Base-by-base conservation (phyloP, 164 flowering plant genomes). In the Umbellularia californica region DNA sequence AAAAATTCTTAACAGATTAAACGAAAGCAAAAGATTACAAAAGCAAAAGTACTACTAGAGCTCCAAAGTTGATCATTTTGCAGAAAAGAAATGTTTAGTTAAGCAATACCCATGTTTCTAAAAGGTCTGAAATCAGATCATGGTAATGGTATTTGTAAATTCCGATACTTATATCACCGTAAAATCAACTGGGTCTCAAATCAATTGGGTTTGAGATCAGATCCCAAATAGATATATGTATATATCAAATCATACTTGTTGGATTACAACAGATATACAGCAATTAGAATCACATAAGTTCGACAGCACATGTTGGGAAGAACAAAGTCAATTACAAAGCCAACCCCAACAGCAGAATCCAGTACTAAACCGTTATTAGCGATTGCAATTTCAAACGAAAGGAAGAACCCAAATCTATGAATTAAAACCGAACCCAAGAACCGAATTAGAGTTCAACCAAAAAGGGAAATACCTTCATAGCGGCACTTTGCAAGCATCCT, bases 381-480 rank as follows among this genome's bases (percentile, higher is more conserved):
- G n/a, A 20, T n/a, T 23, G 12, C 65, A 63, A 63, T n/a, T 23
- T 19, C 65, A 63, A n/a, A 30, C 33, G 6, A 22, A 63, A 63
- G 10, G 25, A 3, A 63, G 10, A 23, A 63, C 23, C 10, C 23
- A 19, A 20, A 20, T 23, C 23, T 30, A 30, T 30, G 33, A 30
- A 30, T 3, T 9, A 19, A 23, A 63, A 63, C 23, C n/a, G 23
- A 63, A 11, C 23, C 66, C 24, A 63, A 63, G 9, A 63, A n/a
- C 3, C 5, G 33, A 64, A 24, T 25, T 64, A 14, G 28, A 12
- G 14, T n/a, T 22, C 15, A 64, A 25, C 13, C 67, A 23, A 64
- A 22, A 23, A 41, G 23, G 14, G 10, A 10, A 55, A 50, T 60
- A 82, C 87, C 87, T 81, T 82, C 71, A 76, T 82, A 79, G 12